Base-by-base conservation (phyloP, 2,329 filamentous ascomycete genomes). In the Ramularia endophylla region DNA sequence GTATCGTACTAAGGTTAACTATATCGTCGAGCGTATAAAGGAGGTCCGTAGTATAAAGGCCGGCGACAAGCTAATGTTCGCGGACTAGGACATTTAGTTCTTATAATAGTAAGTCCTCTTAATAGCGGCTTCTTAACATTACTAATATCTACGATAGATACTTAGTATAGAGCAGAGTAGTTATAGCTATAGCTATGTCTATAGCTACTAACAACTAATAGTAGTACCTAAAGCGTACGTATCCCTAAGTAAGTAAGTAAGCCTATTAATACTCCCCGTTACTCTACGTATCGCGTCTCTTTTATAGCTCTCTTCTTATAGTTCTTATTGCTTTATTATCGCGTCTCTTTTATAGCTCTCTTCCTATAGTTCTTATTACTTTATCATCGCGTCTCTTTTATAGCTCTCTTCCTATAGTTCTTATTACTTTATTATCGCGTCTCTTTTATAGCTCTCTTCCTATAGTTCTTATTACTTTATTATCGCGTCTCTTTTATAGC, bases 1-100 rank as follows among this genome's bases (percentile, higher is more conserved):
- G n/a, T n/a, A n/a, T n/a, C n/a, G n/a, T n/a, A n/a, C n/a, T n/a
- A n/a, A n/a, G n/a, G n/a, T n/a, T n/a, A n/a, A n/a, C n/a, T n/a
- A n/a, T n/a, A n/a, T n/a, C n/a, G 18, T 35, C 5, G 32, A 9
- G 32, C 8, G n/a, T 35, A 35, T 13, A 18, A 13, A 16, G 18
- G 32, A 35, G 5, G 13, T 18, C 7, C 7, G 13, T 17, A 18
- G 20, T 12, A 20, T 35, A 17, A 18, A 18, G 13, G 18, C 13
- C 18, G 18, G 32, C 7, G n/a, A 35, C 20, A 17, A 35, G 16
- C 17, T 35, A 17, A 8, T 35, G 8, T 35, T 35, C 16, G 16
- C 18, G 18, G 32, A 35, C 16, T 35, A 35, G 32, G 32, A 35
- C 18, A 35, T 35, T 8, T 35, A 35, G 16, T 35, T 16, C n/a